phyloP scores from a whole-genome alignment of 1,284 basidiomycete species.

The Hemileia vastatrix region DNA sequence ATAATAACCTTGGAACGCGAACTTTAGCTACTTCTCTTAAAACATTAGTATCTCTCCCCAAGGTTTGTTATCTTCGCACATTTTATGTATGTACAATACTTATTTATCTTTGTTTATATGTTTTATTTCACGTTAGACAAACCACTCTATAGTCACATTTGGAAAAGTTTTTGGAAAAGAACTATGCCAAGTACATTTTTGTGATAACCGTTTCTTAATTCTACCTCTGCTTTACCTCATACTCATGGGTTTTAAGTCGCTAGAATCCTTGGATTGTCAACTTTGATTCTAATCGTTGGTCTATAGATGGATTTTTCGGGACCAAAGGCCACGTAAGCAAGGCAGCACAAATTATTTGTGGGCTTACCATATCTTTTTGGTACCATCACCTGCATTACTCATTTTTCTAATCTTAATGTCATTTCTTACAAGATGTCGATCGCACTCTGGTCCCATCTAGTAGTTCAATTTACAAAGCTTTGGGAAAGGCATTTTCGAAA shows the following conservation, averaged over 20 bases:
- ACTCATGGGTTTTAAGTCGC: background rate
- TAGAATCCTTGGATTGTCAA: constrained; percentile 8
- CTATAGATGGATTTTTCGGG: constrained; percentile 7
- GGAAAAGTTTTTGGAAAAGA: constrained; percentile 12
- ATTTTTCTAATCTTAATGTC: background rate
- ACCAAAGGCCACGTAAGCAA: constrained; percentile 1
- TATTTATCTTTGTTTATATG: too few relatives aligned
- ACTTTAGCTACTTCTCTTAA: background rate
- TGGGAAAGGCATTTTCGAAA: background rate
- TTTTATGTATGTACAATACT: too few relatives aligned
- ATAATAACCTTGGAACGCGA: background rate
- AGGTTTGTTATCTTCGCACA: too few relatives aligned
- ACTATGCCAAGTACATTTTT: constrained; percentile 6
- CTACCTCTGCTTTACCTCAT: too few relatives aligned
- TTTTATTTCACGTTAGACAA: constrained; percentile 1
- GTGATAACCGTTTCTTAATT: background rate
- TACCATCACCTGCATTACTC: background rate
- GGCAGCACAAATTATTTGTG: constrained; percentile 14
- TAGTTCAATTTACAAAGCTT: constrained; percentile 7
- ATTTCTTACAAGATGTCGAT: background rate
- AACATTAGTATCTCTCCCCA: constrained; percentile 8
- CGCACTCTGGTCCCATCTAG: background rate
- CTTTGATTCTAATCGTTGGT: background rate
- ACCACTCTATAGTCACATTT: constrained; percentile 4
- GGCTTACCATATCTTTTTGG: background rate